A percentile compares a stretch with the other conserved stretches of the same genome.
phyloP scores from a whole-genome alignment of 441 rosid genomes.

The Viola pubescens region DNA sequence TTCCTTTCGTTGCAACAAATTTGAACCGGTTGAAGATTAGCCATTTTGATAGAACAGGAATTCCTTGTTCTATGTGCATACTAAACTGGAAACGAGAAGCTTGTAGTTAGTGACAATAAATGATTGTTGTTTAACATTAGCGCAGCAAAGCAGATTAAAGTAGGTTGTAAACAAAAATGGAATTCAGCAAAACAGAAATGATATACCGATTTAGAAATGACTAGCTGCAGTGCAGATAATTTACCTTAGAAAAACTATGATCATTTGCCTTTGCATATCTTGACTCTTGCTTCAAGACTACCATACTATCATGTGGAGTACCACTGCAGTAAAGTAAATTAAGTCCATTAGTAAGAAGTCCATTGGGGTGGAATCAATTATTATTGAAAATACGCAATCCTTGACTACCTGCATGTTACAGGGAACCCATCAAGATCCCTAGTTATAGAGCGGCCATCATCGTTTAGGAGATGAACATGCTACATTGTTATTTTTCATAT shows the following conservation, averaged over 20 bases:
- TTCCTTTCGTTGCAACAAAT: conserved; percentile 71
- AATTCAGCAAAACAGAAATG: not conserved
- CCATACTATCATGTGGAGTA: conserved; percentile 69
- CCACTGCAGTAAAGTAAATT: conserved; percentile 56
- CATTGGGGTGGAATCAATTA: conserved; percentile 3
- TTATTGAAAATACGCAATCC: conserved; percentile 12
- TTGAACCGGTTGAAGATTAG: conserved; percentile 85
- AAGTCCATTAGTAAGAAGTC: conserved; percentile 21
- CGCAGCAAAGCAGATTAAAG: conserved; percentile 5
- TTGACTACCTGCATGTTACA: conserved; percentile 70
- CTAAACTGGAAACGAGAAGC: conserved; percentile 49
- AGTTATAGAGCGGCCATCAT: conserved; percentile 72
- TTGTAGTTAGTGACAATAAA: conserved; percentile 13
- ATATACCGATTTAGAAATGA: not conserved
- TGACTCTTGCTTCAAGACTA: conserved; percentile 91
- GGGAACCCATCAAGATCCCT: conserved; percentile 86
- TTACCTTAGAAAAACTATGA: conserved; percentile 80
- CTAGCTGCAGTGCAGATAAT: conserved; percentile 20
- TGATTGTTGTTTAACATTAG: not conserved
- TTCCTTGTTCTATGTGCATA: conserved; percentile 90
- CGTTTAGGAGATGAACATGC: conserved; percentile 73
- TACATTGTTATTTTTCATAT: conserved; percentile 29
- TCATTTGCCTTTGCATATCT: conserved; percentile 68
- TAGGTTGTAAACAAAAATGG: not conserved
- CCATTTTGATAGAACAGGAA: conserved; percentile 88